These are phyloP conservation scores for Aspergillaceae sp. DNA, from an alignment of 2,329 filamentous ascomycete species.

Conservation along the genomic window DNA sequence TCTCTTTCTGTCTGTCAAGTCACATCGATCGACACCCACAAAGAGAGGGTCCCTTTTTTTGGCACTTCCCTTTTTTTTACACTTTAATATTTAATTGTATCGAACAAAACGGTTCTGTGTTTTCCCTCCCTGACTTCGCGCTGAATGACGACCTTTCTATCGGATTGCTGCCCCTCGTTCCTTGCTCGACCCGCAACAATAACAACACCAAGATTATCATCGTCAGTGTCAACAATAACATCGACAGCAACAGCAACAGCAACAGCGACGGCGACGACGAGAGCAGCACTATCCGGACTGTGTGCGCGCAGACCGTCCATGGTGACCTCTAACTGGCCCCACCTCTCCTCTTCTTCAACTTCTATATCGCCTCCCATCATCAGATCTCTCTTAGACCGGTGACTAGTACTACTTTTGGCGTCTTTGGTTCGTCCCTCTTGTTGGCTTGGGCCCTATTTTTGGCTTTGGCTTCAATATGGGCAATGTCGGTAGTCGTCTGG, in stretches of 20 bases:
- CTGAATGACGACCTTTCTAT: conserved; percentile 19
- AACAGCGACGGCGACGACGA: no score
- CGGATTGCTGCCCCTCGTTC: conserved; percentile 2
- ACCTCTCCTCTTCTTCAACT: conserved; percentile 10
- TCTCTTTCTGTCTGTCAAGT: not conserved
- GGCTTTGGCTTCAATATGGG: conserved; percentile 60
- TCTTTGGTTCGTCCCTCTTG: no score
- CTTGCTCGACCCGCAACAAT: not conserved
- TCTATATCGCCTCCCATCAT: no score
- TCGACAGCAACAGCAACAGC: not conserved
- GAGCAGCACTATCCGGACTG: conserved; percentile 13
- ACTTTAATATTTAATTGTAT: no score
- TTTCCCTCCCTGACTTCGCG: not conserved
- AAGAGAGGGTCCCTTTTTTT: not conserved
- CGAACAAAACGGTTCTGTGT: not conserved
- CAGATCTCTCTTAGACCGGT: conserved; percentile 20
- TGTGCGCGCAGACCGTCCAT: conserved; percentile 24
- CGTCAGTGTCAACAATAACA: not conserved
- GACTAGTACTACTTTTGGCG: conserved; percentile 11
- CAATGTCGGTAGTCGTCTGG: conserved; percentile 78
- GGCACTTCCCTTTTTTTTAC: not conserved
- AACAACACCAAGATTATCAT: not conserved
- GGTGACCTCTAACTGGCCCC: conserved; percentile 20
- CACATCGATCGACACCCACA: no score
- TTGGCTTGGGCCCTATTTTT: conserved; percentile 1